These are phyloP conservation scores for Aspergillus costaricaensis DNA, from an alignment of 2,329 filamentous ascomycete species.

Conservation along the genomic window DNA sequence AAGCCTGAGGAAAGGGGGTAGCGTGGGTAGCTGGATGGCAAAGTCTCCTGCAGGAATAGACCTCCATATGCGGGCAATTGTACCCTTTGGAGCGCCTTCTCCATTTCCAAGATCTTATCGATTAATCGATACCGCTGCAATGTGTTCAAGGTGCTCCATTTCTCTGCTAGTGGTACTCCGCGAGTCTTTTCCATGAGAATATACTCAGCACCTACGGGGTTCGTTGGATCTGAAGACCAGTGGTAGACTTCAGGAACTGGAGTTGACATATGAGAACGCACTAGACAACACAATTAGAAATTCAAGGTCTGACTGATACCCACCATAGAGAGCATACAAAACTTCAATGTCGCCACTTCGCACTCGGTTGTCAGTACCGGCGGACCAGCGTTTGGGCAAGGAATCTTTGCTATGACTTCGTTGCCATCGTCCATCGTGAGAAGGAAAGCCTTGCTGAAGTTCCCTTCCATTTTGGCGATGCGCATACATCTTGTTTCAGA, in stretches of 20 bases:
- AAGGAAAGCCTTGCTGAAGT: constrained; percentile 29
- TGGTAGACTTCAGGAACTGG: constrained; percentile 38
- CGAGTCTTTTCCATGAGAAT: constrained; percentile 44
- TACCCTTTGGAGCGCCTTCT: constrained; percentile 24
- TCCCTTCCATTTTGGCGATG: constrained; percentile 24
- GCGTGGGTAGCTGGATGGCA: constrained; percentile 10
- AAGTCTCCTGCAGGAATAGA: constrained; percentile 25
- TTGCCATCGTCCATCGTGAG: constrained; percentile 25
- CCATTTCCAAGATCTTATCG: constrained; percentile 30
- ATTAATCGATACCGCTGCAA: constrained; percentile 23
- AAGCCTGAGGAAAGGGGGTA: constrained; percentile 16
- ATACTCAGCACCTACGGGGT: constrained; percentile 42
- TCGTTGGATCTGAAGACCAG: constrained; percentile 35
- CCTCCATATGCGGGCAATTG: constrained; percentile 40
- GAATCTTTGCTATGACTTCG: constrained; percentile 29
- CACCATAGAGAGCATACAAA: constrained; percentile 15
- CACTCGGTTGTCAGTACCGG: constrained; percentile 32
- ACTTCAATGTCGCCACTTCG: constrained; percentile 41
- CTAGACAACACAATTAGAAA: constrained; percentile 7
- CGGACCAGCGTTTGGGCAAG: constrained; percentile 28
- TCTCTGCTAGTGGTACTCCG: constrained; percentile 34
- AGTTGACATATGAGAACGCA: constrained; percentile 22
- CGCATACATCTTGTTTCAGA: constrained; percentile 23
- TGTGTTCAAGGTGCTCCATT: constrained; percentile 33
- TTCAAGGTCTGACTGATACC: background rate